Base-by-base conservation (phyloP, 371 early-diverging fungal species). In the Lichtheimia ramosa region DNA sequence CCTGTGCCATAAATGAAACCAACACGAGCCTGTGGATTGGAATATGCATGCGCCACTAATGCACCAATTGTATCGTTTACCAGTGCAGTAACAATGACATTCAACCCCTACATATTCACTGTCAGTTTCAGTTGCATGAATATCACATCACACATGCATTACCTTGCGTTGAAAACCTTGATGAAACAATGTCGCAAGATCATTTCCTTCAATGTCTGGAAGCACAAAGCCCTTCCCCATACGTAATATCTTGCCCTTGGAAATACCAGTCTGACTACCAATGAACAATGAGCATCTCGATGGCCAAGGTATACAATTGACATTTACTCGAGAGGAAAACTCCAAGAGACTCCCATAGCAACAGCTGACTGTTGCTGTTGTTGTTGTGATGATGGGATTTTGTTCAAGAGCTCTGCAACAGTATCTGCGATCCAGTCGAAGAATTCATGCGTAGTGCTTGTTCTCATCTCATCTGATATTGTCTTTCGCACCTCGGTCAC, bases 21-120 rank as follows among this genome's bases (percentile, higher is more conserved):
- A 61, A 94, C 79, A 67, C 84, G 82, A 52, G 93, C 89, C 42
- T 84, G 83, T 7, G 92, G 91, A 54, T 87, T 81, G 48, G 72
- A 64, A 75, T 93, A 95, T 5, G 92, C 92, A 54, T 94, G 89
- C 28, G 94, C 87, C 51, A 94, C 84, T 40, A 95, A 75, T 1
- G 95, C 91, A 24, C 94, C 94, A 43, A 94, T 94, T 0, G 95
- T 93, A 73, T 96, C 97, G 81, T 96, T 96, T 54, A 96, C 83
- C 10, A 96, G 74, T 16, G 94, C 93, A 39, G 85, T 79, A 41
- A 94, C 87, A 23, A 79, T 62, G 46, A 95, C 83, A 48, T 88
- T 83, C 40, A 86, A 61, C 23, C 73, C 77, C 79, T 79, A 59
- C 10, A 54, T 24, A 39, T 20, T 12, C n/a, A 13, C 10, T 25